These are phyloP conservation scores for Komagataella mondaviorum DNA, from an alignment of 805 yeast genomes.

Conservation along the genomic window DNA sequence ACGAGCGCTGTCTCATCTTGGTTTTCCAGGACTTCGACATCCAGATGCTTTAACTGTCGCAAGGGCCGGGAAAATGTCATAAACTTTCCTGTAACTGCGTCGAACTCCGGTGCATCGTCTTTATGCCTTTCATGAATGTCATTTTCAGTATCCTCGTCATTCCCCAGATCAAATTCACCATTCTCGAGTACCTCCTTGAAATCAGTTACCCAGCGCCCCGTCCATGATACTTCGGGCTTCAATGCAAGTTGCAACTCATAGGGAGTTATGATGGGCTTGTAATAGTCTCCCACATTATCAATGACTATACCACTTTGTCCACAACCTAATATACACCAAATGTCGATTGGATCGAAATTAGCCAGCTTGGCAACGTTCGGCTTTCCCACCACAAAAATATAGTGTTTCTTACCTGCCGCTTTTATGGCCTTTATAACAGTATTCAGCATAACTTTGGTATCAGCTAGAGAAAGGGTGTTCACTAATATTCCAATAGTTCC, in stretches of 20 bases:
- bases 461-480: conserved; percentile 73
- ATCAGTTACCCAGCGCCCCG: conserved; percentile 86
- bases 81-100: conserved; percentile 76
- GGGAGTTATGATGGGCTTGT: conserved; percentile 87
- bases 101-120: conserved; percentile 69
- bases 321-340: conserved; percentile 93
- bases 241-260: conserved; percentile 80
- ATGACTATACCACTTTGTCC: conserved; percentile 86
- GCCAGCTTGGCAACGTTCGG: conserved; percentile 97
- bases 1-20: conserved; percentile 25
- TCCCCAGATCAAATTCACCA: conserved; percentile 7
- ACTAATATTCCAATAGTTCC: conserved; percentile 87
- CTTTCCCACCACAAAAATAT: conserved; percentile 92
- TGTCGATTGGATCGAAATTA: conserved; percentile 85
- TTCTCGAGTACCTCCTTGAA: conserved; percentile 38
- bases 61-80: conserved; percentile 65
- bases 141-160: conserved; percentile 9
- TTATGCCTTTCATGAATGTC: conserved; percentile 18
- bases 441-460: conserved; percentile 57
- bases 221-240: conserved; percentile 68
- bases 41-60: conserved; percentile 50
- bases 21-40: conserved; percentile 30
- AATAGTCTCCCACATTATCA: conserved; percentile 68
- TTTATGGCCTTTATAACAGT: conserved; percentile 46
- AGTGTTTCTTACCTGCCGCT: conserved; percentile 79